Conservation (phyloP, 257 asterid genomes). For the Verbascum thapsus region DNA sequence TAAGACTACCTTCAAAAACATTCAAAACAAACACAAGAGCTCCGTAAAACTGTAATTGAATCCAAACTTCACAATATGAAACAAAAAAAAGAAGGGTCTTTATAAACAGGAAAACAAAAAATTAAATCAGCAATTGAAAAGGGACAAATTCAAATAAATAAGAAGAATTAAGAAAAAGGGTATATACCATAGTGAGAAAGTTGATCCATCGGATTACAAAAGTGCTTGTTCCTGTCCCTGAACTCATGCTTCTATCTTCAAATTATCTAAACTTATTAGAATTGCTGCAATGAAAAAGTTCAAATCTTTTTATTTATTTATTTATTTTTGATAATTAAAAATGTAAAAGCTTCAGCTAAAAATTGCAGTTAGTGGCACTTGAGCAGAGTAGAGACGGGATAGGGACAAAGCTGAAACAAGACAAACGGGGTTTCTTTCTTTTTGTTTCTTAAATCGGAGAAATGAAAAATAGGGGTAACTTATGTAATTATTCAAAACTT, state of each 20-base stretch:
- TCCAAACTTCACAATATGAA: background rate
- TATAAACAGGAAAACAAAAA: slow-evolving; percentile 6
- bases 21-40: too few relatives aligned
- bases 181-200: slow-evolving; percentile 75
- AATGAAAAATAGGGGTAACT: slow-evolving; percentile 26
- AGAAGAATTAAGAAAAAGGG: slow-evolving; percentile 25
- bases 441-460: background rate
- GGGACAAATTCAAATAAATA: slow-evolving; percentile 23
- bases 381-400: slow-evolving; percentile 36
- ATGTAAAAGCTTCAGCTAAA: slow-evolving; percentile 23
- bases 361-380: slow-evolving; percentile 26
- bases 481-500: slow-evolving; percentile 2
- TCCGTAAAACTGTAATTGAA: background rate
- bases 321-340: too few relatives aligned
- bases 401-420: slow-evolving; percentile 8
- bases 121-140: slow-evolving; percentile 12
- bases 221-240: slow-evolving; percentile 77
- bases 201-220: slow-evolving; percentile 86
- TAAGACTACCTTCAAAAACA: background rate
- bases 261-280: too few relatives aligned
- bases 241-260: slow-evolving; percentile 43
- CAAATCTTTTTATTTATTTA: too few relatives aligned
- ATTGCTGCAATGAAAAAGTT: slow-evolving; percentile 9
- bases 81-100: slow-evolving; percentile 16
- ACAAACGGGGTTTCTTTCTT: slow-evolving; percentile 25